Evolutionary conservation across 1,284 basidiomycete species (phyloP), one percentile per base, ranked within the genome.

Genomic region (Trichosporon ovoides): DNA sequence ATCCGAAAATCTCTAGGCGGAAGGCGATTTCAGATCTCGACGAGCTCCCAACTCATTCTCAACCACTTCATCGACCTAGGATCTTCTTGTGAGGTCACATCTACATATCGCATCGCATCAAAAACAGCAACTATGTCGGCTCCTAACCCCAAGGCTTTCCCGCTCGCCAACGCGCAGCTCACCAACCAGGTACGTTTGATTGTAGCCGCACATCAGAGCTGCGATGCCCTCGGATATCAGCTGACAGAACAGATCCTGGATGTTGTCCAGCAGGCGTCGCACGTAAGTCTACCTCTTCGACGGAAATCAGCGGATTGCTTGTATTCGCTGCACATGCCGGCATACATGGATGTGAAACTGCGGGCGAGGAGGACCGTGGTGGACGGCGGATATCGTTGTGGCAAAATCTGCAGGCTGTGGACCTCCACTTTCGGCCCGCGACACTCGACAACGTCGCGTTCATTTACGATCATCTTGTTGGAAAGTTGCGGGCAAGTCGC

Each of bases 181-280:
- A 97, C 94, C 75, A 97, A 98, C 84, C 86, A 90, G 76, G 95
- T 97, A 70, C 68, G 85, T 78, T n/a, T 7, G 22, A 16, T 13
- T n/a, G n/a, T n/a, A n/a, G n/a, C n/a, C n/a, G n/a, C n/a, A n/a
- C n/a, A n/a, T n/a, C n/a, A n/a, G n/a, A n/a, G n/a, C n/a, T n/a
- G n/a, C n/a, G n/a, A n/a, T n/a, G n/a, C n/a, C n/a, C n/a, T n/a
- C n/a, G n/a, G n/a, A n/a, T n/a, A n/a, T n/a, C n/a, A n/a, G 56
- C 66, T 68, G 54, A 66, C 57, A 7, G 48, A 52, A 12, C 70
- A 93, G 91, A 91, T 94, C 71, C 82, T 95, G 58, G 91, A 94
- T 69, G 81, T 94, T 59, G 86, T 91, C 35, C 88, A 92, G 79
- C 89, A 93, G 79, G 90, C 90, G 50, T 83, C 85, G 36, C 88